Evolutionary conservation across 148 eudicot genomes (phyloP).

Genomic region (Silene uniflora): DNA sequence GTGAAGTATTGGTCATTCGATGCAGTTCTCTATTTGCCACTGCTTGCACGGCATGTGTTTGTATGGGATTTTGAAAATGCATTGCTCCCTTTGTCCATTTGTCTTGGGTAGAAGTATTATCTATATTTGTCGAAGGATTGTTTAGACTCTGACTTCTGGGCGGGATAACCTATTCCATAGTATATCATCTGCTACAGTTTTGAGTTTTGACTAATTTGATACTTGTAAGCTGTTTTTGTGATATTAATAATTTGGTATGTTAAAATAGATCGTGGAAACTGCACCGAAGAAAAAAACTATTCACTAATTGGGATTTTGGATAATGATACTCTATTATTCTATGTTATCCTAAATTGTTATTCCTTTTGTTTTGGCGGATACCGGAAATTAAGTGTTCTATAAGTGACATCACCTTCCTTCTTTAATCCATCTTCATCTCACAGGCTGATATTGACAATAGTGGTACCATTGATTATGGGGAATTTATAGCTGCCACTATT

Average conservation of each 20-base stretch:
- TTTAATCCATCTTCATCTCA: constrained; percentile 10
- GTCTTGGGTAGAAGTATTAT: no score
- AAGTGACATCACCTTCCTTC: background rate
- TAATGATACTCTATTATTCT: background rate
- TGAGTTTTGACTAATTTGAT: background rate
- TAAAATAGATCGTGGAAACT: background rate
- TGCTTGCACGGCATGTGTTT: no score
- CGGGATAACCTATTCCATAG: no score
- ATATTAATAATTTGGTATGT: background rate
- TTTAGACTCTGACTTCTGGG: no score
- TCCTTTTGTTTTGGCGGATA: constrained; percentile 1
- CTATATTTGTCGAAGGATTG: no score
- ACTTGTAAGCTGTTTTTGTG: background rate
- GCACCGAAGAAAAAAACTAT: background rate
- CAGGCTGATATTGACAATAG: constrained; percentile 97
- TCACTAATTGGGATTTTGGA: background rate
- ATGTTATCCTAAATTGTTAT: background rate
- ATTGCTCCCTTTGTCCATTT: background rate
- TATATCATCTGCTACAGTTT: background rate
- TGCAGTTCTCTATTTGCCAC: background rate
- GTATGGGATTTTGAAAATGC: no score
- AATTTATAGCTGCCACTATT: constrained; percentile 88
- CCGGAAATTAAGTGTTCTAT: background rate
- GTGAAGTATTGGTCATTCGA: background rate
- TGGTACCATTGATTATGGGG: constrained; percentile 94